These are phyloP conservation scores for Metarhizium sp. DNA, from an alignment of 2,329 filamentous ascomycete species.

Conservation along the genomic window DNA sequence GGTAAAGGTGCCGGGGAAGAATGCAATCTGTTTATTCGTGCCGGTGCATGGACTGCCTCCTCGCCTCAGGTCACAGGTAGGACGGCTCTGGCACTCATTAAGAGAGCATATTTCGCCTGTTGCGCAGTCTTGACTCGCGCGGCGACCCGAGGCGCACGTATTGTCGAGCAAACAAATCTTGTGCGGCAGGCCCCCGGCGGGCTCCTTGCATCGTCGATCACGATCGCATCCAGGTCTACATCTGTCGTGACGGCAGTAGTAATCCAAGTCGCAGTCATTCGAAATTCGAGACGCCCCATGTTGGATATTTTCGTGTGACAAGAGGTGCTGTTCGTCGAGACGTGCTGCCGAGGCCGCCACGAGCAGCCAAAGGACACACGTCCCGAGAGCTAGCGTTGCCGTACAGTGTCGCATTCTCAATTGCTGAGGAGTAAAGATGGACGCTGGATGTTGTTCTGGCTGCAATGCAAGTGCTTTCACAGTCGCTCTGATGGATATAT, in stretches of 20 bases:
- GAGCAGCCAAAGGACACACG: not conserved
- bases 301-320: not conserved
- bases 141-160: too few relatives aligned
- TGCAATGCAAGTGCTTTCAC: not conserved
- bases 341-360: not conserved
- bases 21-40: not conserved
- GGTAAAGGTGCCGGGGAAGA: not conserved
- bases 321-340: not conserved
- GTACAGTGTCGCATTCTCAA: not conserved
- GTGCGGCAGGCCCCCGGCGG: too few relatives aligned
- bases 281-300: not conserved
- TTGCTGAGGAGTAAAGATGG: not conserved
- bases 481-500: not conserved
- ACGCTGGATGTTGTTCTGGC: not conserved
- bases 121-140: too few relatives aligned
- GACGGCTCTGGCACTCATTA: too few relatives aligned
- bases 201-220: too few relatives aligned
- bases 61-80: not conserved
- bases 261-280: not conserved
- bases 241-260: not conserved
- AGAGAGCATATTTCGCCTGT: too few relatives aligned
- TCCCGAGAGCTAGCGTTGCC: not conserved
- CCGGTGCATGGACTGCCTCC: not conserved
- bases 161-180: too few relatives aligned
- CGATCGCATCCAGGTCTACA: too few relatives aligned